Conservation (phyloP, 169 alveolate genomes). For the Plasmodium adleri region DNA sequence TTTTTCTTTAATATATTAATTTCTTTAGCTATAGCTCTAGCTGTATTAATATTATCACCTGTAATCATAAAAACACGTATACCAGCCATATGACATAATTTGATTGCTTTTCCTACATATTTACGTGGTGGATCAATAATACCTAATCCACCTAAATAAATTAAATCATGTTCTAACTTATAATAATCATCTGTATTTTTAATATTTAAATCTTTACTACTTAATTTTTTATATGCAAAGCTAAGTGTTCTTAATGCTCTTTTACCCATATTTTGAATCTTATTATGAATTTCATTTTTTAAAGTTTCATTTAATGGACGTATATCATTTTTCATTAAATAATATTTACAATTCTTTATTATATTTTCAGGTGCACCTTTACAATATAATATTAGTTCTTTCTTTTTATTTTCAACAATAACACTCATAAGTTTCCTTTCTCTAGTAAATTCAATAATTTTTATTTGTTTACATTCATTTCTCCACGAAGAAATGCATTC, state of each 20-base stretch:
- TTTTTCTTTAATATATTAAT: constrained; percentile 90
- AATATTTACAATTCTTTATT: constrained; percentile 87
- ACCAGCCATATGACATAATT: constrained; percentile 97
- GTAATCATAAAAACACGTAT: constrained; percentile 99
- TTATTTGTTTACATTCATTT: constrained; percentile 42
- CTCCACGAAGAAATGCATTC: constrained; percentile 42
- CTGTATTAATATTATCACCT: constrained; percentile 98
- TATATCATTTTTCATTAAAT: constrained; percentile 89
- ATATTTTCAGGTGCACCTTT: constrained; percentile 99
- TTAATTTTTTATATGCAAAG: constrained; percentile 83
- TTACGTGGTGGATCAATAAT: constrained; percentile 99
- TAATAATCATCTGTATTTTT: constrained; percentile 81
- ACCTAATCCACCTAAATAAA: constrained; percentile 96
- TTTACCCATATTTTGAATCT: constrained; percentile 92
- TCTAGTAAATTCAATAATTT: constrained; percentile 94
- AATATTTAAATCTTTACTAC: constrained; percentile 77
- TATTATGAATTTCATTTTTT: constrained; percentile 84
- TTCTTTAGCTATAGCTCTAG: constrained; percentile 98
- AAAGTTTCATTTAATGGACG: constrained; percentile 87
- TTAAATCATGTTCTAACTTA: constrained; percentile 92
- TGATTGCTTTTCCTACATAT: constrained; percentile 94
- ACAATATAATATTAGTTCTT: constrained; percentile 88
- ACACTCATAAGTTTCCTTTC: constrained; percentile 97
- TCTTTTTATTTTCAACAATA: constrained; percentile 75
- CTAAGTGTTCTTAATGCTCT: constrained; percentile 92